These are phyloP conservation scores for Emergomyces orientalis DNA, from an alignment of 2,329 filamentous ascomycete species.

Conservation along the genomic window DNA sequence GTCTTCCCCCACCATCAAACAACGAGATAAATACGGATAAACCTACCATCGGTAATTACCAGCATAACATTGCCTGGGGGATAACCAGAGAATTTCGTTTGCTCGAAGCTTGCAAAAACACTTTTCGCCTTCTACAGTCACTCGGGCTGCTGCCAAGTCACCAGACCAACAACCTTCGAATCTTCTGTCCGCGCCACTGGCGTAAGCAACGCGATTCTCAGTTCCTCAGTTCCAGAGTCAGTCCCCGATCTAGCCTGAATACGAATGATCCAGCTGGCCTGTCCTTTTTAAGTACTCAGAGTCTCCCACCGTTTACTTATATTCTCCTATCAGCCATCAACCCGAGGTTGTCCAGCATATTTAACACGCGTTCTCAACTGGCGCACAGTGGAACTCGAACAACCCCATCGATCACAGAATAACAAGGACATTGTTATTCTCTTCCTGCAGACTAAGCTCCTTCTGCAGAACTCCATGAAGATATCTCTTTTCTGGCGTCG, in stretches of 20 bases:
- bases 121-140: background rate
- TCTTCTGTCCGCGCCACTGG: background rate
- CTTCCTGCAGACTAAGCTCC: background rate
- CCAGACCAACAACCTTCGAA: background rate
- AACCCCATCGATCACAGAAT: background rate
- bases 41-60: no score
- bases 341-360: background rate
- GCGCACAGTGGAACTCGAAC: background rate
- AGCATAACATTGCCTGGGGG: background rate
- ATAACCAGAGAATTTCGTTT: background rate
- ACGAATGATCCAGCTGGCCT: background rate
- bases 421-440: background rate
- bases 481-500: conserved; percentile 13
- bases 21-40: background rate
- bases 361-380: background rate
- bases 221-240: background rate
- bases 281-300: background rate
- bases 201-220: background rate
- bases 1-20: background rate
- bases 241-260: background rate
- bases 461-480: conserved; percentile 3
- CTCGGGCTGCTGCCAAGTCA: background rate
- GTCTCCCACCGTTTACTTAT: background rate
- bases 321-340: background rate
- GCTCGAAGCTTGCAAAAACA: background rate